phyloP scores from a whole-genome alignment of 164 flowering plant genomes.

The Vitis rupestris region DNA sequence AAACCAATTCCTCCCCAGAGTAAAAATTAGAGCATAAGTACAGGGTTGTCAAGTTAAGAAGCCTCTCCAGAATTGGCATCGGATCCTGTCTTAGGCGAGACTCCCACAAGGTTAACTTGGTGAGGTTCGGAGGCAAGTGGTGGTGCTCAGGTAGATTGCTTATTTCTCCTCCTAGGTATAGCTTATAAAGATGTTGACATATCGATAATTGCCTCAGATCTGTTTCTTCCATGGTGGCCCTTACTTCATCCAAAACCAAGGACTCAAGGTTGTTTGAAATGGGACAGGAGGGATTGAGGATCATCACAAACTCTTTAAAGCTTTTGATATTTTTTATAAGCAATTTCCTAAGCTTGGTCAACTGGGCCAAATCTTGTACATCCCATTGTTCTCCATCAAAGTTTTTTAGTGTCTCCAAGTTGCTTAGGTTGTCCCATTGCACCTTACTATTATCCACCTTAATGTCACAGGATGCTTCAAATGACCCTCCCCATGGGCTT shows the following conservation, averaged over 20 bases:
- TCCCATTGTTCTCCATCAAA: not conserved
- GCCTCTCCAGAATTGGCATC: too few species aligned
- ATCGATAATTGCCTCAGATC: too few species aligned
- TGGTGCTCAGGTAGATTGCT: constrained; percentile 5
- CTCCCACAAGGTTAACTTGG: not conserved
- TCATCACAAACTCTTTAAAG: not conserved
- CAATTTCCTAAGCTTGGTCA: constrained; percentile 13
- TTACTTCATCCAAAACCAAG: constrained; percentile 1
- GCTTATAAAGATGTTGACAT: constrained; percentile 3
- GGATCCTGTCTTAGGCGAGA: too few species aligned
- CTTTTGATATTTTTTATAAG: not conserved
- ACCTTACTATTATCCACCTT: not conserved
- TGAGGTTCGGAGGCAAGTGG: constrained; percentile 18
- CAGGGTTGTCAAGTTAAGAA: too few species aligned
- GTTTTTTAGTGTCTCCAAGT: constrained; percentile 18
- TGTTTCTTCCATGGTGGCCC: not conserved
- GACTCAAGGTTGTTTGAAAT: not conserved
- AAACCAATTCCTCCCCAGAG: too few species aligned
- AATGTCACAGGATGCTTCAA: too few species aligned
- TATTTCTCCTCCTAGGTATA: constrained; percentile 11
- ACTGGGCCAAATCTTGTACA: not conserved
- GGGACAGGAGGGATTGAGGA: not conserved
- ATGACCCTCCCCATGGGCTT: too few species aligned
- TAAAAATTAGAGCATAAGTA: too few species aligned
- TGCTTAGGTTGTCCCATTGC: constrained; percentile 12